A percentile compares a stretch with the other conserved stretches of the same genome.
Evolutionary conservation across 2,329 filamentous ascomycete genomes (phyloP).

Genomic region (Achaetomium macrosporum): DNA sequence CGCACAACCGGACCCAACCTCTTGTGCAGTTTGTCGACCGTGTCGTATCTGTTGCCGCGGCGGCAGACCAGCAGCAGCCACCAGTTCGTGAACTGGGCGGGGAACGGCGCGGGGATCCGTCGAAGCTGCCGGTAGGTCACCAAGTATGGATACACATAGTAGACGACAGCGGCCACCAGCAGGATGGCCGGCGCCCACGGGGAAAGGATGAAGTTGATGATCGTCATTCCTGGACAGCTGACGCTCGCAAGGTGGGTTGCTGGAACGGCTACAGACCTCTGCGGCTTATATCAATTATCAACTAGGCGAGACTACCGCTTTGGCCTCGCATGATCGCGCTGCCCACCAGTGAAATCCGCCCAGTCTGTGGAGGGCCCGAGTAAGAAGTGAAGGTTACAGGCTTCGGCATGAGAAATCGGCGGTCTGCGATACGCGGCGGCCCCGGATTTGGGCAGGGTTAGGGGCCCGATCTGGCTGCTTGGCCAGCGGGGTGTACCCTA

Average conservation of each 20-base stretch:
- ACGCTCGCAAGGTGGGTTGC: not conserved
- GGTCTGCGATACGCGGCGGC: conserved; percentile 7
- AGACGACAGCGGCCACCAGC: conserved; percentile 44
- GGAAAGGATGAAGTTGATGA: conserved; percentile 30
- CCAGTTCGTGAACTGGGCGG: conserved; percentile 64
- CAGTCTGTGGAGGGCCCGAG: too few relatives aligned
- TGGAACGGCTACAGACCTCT: not conserved
- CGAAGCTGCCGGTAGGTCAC: conserved; percentile 47
- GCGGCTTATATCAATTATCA: not conserved
- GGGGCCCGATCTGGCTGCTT: conserved; percentile 4
- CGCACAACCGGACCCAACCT: conserved; percentile 73
- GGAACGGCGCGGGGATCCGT: conserved; percentile 56
- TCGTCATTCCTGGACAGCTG: conserved; percentile 15
- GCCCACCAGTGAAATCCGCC: not conserved
- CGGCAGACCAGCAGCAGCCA: conserved; percentile 70
- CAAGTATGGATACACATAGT: conserved; percentile 56
- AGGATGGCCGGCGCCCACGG: conserved; percentile 43
- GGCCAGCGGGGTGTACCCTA: conserved; percentile 2
- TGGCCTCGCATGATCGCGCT: not conserved
- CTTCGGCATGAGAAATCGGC: conserved; percentile 10
- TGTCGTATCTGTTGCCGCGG: conserved; percentile 56
- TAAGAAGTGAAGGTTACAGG: too few relatives aligned
- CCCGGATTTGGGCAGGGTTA: conserved; percentile 6
- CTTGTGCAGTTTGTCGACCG: conserved; percentile 68
- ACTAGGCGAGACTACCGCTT: not conserved